These are phyloP conservation scores for Diaporthe sp. DNA, from an alignment of 2,329 filamentous ascomycete species.

Conservation along the genomic window DNA sequence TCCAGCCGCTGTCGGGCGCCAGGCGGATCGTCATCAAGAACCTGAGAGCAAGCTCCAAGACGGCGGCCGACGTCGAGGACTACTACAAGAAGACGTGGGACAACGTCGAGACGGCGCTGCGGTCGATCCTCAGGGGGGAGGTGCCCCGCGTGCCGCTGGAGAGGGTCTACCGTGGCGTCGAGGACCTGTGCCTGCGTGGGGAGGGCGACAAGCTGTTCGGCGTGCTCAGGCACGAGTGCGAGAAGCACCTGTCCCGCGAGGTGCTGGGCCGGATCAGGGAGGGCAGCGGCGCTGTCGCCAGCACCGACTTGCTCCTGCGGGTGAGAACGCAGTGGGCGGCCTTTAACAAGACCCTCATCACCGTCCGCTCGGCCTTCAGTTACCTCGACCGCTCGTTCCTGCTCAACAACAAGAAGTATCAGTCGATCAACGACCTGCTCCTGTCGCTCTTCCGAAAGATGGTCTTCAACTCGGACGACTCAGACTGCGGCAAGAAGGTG, in stretches of 20 bases:
- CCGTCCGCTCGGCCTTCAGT: slow-evolving; percentile 90
- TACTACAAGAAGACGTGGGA: slow-evolving; percentile 85
- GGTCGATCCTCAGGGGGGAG: slow-evolving; percentile 77
- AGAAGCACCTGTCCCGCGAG: slow-evolving; percentile 74
- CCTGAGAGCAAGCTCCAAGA: slow-evolving; percentile 74
- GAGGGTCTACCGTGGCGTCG: slow-evolving; percentile 89
- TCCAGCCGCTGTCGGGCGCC: slow-evolving; percentile 82
- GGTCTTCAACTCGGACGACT: slow-evolving; percentile 57
- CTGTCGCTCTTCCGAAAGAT: slow-evolving; percentile 80
- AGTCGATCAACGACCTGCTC: slow-evolving; percentile 85
- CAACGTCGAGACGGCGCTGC: slow-evolving; percentile 81
- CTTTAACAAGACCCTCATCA: slow-evolving; percentile 80
- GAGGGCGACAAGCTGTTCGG: slow-evolving; percentile 77
- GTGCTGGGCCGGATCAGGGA: slow-evolving; percentile 70
- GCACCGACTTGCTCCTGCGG: slow-evolving; percentile 74
- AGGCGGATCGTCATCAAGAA: slow-evolving; percentile 97
- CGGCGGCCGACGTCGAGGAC: slow-evolving; percentile 73
- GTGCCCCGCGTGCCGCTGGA: slow-evolving; percentile 83
- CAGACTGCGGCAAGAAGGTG: slow-evolving; percentile 50
- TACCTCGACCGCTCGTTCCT: slow-evolving; percentile 94
- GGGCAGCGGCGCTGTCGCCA: slow-evolving; percentile 61
- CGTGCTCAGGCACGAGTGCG: slow-evolving; percentile 76
- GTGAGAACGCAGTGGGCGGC: slow-evolving; percentile 75
- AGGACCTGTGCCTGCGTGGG: slow-evolving; percentile 89
- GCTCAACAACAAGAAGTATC: slow-evolving; percentile 77